A percentile compares a stretch with the other conserved stretches of the same genome.
Conservation (phyloP, 768 basidiomycete genomes). For the Boletellus sp. region DNA sequence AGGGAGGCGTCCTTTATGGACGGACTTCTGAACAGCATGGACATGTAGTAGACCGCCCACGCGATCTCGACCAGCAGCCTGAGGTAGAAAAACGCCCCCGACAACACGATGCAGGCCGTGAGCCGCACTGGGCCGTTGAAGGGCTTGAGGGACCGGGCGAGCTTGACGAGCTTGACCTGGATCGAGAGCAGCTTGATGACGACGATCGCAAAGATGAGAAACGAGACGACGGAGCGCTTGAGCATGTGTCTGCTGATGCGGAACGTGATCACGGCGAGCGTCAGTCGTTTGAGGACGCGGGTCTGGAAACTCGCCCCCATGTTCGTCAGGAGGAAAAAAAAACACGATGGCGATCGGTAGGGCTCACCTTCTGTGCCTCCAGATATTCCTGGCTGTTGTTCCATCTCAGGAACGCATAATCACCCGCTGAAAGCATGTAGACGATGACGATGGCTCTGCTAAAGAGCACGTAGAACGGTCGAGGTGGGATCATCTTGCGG, state of each 20-base stretch:
- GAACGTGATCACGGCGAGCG: conserved; percentile 25
- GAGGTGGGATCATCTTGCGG: conserved; percentile 14
- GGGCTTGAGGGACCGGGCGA: conserved; percentile 23
- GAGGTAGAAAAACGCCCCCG: conserved; percentile 27
- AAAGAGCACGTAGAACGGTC: conserved; percentile 18
- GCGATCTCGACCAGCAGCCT: conserved; percentile 26
- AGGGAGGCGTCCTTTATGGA: conserved; percentile 22
- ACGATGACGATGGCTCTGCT: conserved; percentile 17
- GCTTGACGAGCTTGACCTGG: conserved; percentile 29
- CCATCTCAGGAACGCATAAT: conserved; percentile 12
- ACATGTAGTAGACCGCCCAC: conserved; percentile 27
- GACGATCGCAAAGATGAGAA: conserved; percentile 30
- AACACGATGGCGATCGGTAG: neutral
- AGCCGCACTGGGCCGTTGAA: conserved; percentile 25
- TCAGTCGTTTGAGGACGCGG: conserved; percentile 22
- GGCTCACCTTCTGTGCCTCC: conserved; percentile 17
- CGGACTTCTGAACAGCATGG: conserved; percentile 26
- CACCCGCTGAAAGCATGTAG: conserved; percentile 21
- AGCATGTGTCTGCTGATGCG: conserved; percentile 27
- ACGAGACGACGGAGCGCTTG: conserved; percentile 28
- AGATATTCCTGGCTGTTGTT: conserved; percentile 20
- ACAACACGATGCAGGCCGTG: conserved; percentile 21
- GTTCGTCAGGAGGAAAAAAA: too few relatives aligned
- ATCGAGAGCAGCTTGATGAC: conserved; percentile 27
- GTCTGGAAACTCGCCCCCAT: conserved; percentile 6